These are phyloP conservation scores for Suillus tomentosus DNA, from an alignment of 768 basidiomycete genomes.

Conservation along the genomic window DNA sequence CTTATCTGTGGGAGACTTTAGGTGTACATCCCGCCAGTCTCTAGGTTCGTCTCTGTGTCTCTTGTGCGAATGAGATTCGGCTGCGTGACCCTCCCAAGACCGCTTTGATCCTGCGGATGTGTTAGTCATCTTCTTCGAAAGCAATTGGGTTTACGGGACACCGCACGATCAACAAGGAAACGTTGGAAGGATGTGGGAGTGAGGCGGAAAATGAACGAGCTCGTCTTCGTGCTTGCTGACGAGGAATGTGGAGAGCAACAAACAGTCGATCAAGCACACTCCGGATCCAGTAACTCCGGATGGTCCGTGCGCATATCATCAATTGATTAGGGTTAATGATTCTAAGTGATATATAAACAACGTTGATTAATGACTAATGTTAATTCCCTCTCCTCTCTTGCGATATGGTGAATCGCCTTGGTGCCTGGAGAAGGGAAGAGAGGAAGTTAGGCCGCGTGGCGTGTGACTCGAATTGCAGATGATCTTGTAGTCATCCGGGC, in stretches of 20 bases:
- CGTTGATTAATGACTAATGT: not conserved
- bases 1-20: constrained; percentile 39
- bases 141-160: constrained; percentile 69
- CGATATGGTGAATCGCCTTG: not conserved
- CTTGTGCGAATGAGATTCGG: constrained; percentile 46
- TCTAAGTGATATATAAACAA: not conserved
- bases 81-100: constrained; percentile 62
- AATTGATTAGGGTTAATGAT: not conserved
- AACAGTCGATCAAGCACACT: constrained; percentile 3
- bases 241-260: constrained; percentile 3
- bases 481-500: not conserved
- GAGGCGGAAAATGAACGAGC: not conserved
- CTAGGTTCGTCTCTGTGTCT: constrained; percentile 56
- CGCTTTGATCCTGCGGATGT: constrained; percentile 83
- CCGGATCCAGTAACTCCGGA: constrained; percentile 10
- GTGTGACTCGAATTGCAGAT: not conserved
- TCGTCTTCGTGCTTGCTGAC: constrained; percentile 11
- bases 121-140: constrained; percentile 66
- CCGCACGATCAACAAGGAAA: constrained; percentile 69
- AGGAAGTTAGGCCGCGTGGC: not conserved
- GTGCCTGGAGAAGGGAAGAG: constrained; percentile 1
- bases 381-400: constrained; percentile 3
- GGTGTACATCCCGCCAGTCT: constrained; percentile 72
- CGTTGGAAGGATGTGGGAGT: constrained; percentile 11
- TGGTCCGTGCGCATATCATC: constrained; percentile 21